These are phyloP conservation scores for Alternaria ventricosa DNA, from an alignment of 2,329 filamentous ascomycete species.

Conservation along the genomic window DNA sequence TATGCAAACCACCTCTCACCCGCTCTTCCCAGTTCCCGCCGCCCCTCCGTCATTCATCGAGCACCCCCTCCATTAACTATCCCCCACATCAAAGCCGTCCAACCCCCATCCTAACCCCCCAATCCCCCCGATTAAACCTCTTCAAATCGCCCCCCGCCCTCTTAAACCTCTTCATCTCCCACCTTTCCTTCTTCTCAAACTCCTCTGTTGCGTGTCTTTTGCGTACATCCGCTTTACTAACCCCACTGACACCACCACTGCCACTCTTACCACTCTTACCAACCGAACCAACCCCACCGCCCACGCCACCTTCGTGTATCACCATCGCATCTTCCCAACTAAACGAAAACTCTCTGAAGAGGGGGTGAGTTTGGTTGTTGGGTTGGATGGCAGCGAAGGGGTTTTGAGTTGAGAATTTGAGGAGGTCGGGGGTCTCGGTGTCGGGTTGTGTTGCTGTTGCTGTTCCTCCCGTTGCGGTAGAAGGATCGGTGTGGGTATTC, in stretches of 20 bases:
- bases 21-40: too few relatives aligned
- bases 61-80: too few relatives aligned
- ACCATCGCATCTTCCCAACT: constrained; percentile 38
- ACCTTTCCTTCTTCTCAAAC: constrained; percentile 35
- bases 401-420: constrained; percentile 37
- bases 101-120: constrained; percentile 46
- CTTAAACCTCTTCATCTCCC: constrained; percentile 46
- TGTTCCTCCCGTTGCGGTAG: not conserved
- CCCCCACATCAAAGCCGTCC: constrained; percentile 30
- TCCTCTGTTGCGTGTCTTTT: constrained; percentile 36
- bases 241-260: constrained; percentile 5
- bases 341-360: constrained; percentile 41
- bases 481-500: constrained; percentile 1
- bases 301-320: constrained; percentile 27
- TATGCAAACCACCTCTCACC: not conserved
- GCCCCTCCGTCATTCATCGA: too few relatives aligned
- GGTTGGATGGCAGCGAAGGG: constrained; percentile 36
- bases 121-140: constrained; percentile 46
- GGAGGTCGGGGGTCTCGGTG: constrained; percentile 29
- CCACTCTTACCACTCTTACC: too few relatives aligned
- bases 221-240: constrained; percentile 25
- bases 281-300: too few relatives aligned
- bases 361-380: constrained; percentile 30
- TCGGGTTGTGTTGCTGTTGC: not conserved
- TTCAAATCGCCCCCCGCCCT: constrained; percentile 40